Conservation (phyloP, 192 early-diverging fungal genomes). For the Dissophora globulifera region DNA sequence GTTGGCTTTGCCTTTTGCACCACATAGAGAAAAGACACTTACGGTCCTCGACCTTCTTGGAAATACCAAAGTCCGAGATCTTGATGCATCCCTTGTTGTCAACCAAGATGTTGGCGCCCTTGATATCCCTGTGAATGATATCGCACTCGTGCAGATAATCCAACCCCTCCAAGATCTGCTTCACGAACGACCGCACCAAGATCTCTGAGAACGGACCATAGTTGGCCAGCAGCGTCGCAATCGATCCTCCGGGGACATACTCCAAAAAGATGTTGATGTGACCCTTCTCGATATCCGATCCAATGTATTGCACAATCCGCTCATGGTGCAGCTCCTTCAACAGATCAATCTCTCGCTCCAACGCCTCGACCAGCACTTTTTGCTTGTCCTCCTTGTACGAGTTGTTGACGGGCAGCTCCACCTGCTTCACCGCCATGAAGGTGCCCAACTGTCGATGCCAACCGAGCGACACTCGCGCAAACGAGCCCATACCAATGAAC, state of each 20-base stretch:
- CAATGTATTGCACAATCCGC: slow-evolving; percentile 96
- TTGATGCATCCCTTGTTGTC: slow-evolving; percentile 94
- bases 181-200: slow-evolving; percentile 84
- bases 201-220: slow-evolving; percentile 91
- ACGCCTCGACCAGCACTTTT: slow-evolving; percentile 82
- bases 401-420: slow-evolving; percentile 78
- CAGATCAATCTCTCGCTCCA: slow-evolving; percentile 90
- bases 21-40: slow-evolving; percentile 29
- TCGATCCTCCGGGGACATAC: slow-evolving; percentile 97
- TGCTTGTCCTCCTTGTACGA: slow-evolving; percentile 77
- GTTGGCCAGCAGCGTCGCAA: slow-evolving; percentile 83
- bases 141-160: slow-evolving; percentile 93
- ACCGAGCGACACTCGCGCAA: slow-evolving; percentile 93
- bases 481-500: slow-evolving; percentile 95
- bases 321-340: slow-evolving; percentile 93
- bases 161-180: slow-evolving; percentile 92
- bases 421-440: slow-evolving; percentile 98
- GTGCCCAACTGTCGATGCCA: slow-evolving; percentile 89
- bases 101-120: slow-evolving; percentile 94
- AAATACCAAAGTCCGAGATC: slow-evolving; percentile 99
- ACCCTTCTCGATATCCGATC: slow-evolving; percentile 68
- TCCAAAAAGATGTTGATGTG: slow-evolving; percentile 97
- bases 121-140: slow-evolving; percentile 99
- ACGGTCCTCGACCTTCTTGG: slow-evolving; percentile 91
- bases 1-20: no score